A percentile compares a stretch with the other conserved stretches of the same genome.
phyloP scores from a whole-genome alignment of 2,329 filamentous ascomycete genomes.

The Stemphylium vesicarium region DNA sequence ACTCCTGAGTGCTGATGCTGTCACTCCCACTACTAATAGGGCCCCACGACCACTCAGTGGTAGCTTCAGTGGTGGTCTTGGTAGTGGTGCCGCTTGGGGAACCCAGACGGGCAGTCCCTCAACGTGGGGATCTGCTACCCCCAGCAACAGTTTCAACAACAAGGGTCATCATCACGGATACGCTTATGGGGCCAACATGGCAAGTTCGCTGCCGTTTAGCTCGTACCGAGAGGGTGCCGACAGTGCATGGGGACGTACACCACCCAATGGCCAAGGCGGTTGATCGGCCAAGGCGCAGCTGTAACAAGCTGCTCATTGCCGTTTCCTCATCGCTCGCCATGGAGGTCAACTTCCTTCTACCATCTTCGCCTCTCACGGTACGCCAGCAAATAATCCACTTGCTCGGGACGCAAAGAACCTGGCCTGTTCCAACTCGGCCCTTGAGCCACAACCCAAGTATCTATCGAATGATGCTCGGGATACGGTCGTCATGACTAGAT shows the following conservation, averaged over 20 bases:
- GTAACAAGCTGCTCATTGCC: slow-evolving; percentile 18
- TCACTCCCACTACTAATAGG: slow-evolving; percentile 20
- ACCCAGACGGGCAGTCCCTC: slow-evolving; percentile 33
- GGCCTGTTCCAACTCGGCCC: background rate
- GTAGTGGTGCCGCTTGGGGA: slow-evolving; percentile 43
- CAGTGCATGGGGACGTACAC: slow-evolving; percentile 45
- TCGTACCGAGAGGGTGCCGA: slow-evolving; percentile 42
- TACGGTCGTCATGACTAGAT: background rate
- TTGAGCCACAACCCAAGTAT: background rate
- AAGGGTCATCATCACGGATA: slow-evolving; percentile 23
- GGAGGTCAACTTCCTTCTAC: background rate
- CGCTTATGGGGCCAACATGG: slow-evolving; percentile 38
- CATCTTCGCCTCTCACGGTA: slow-evolving; percentile 1
- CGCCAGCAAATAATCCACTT: background rate
- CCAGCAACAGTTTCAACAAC: slow-evolving; percentile 29
- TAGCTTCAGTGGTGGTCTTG: slow-evolving; percentile 28
- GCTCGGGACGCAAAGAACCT: background rate
- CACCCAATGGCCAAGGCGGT: slow-evolving; percentile 48
- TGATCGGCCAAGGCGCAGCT: slow-evolving; percentile 33
- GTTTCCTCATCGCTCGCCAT: slow-evolving; percentile 9
- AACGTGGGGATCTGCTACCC: slow-evolving; percentile 30
- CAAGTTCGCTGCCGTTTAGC: slow-evolving; percentile 52
- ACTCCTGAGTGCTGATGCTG: slow-evolving; percentile 43
- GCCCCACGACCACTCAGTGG: slow-evolving; percentile 34
- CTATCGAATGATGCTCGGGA: slow-evolving; percentile 1